Evolutionary conservation across 1,139 yeast genomes (phyloP), one percentile per base, ranked within the genome.

Genomic region (Hansenula sp.): DNA sequence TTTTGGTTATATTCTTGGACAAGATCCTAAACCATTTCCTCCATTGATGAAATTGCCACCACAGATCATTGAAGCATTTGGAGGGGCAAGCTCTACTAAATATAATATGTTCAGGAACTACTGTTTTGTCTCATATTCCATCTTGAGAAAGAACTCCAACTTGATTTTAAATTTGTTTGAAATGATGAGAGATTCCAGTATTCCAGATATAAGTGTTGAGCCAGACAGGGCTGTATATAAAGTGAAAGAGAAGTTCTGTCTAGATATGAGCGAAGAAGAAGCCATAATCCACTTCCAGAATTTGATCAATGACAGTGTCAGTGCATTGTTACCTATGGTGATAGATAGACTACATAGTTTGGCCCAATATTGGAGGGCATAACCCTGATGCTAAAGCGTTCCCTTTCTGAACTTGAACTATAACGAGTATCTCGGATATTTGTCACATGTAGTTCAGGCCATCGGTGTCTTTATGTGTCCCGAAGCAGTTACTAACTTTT

Each of bases 21-120:
- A 93, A 43, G 99, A 94, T 61, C 99, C 99, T 2, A 94, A 94
- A 60, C 98, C 98, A 10, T 94, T 94, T 66, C 98, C 99, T 9
- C 99, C 99, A 1, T 73, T 93, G 67, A 93, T 94, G 98, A 94
- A 94, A 60, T 70, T 94, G 33, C 99, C 99, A 0, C 93, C 94
- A 40, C 99, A 94, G 64, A 87, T 94, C 19, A 87, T 94, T 38
- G 99, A 93, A 52, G 99, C 97, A 0, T 93, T 94, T 93, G 99
- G 99, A 2, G 99, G 98, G 1, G 76, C 88, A 38, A 75, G 78
- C 45, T 90, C 93, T 42, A 85, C 84, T 36, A 91, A 91, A 63
- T 94, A 88, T 64, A 80, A 82, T 53, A 79, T 85, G 49, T 94
- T 94, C 66, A 79, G 95, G 54, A 87, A 88, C 60, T 90, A 91